A percentile compares a stretch with the other conserved stretches of the same genome.
These are phyloP conservation scores for Lactarius hengduanensis DNA, from an alignment of 768 basidiomycete genomes.

Conservation along the genomic window DNA sequence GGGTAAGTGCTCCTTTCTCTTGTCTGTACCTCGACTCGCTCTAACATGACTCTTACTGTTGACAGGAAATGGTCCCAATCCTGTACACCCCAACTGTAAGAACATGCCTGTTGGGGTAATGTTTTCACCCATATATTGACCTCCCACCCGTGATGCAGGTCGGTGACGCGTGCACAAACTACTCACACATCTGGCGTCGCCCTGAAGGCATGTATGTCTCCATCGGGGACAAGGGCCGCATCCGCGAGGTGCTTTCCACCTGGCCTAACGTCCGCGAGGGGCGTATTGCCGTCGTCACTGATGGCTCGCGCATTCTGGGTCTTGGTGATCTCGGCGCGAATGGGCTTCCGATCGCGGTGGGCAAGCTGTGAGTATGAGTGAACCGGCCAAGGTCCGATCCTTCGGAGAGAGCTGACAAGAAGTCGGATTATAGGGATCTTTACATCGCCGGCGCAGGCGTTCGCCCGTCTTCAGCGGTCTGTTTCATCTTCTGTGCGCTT, in stretches of 20 bases:
- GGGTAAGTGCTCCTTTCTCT: conserved; percentile 41
- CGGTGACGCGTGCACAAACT: conserved; percentile 29
- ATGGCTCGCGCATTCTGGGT: conserved; percentile 89
- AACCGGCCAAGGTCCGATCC: not conserved
- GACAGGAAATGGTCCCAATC: conserved; percentile 62
- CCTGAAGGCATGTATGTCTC: conserved; percentile 54
- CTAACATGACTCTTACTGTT: conserved; percentile 1
- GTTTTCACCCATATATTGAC: conserved; percentile 73
- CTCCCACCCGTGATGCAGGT: conserved; percentile 52
- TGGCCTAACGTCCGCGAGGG: conserved; percentile 75
- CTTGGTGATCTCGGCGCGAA: conserved; percentile 82
- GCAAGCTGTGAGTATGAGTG: conserved; percentile 59
- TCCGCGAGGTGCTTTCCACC: conserved; percentile 64
- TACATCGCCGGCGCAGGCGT: conserved; percentile 45
- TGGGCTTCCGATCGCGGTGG: conserved; percentile 85
- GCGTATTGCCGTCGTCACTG: conserved; percentile 89
- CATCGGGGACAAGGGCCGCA: conserved; percentile 80
- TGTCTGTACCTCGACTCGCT: not conserved
- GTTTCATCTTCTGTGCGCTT: conserved; percentile 14
- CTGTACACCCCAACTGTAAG: conserved; percentile 94
- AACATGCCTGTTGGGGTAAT: conserved; percentile 72
- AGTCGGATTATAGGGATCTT: conserved; percentile 8
- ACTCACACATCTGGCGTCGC: conserved; percentile 30
- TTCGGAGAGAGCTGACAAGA: conserved; percentile 14
- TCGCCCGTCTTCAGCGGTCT: conserved; percentile 68